Base-by-base conservation (phyloP, 2,329 filamentous ascomycete species). In the Fusarium sp. region DNA sequence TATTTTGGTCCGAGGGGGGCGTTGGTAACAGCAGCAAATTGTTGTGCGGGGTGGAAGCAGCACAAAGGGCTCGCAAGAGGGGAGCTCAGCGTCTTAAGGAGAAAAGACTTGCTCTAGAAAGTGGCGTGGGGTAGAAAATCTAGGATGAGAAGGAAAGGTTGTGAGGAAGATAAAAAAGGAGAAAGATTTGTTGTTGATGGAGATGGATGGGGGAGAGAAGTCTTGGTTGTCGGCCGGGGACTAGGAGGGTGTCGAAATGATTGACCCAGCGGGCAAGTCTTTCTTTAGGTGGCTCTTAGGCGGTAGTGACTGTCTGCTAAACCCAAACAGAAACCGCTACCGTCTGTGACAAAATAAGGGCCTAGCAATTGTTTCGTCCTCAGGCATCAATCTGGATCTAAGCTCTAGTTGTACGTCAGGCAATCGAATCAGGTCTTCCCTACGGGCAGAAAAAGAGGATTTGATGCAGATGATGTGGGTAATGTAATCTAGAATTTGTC, bases 31-130 rank as follows among this genome's bases (percentile, higher is more conserved):
- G 57, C 59, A 73, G 66, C 54, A 73, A 74, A 70, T 66, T 71
- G 67, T 59, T 75, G 72, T 74, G 75, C 71, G 74, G 74, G 72
- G 76, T 67, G 62, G 16, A 59, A 70, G 62, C 56, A 61, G 62
- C 63, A 73, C 58, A 57, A 64, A 65, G 49, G 40, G 52, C 62
- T 65, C 44, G 70, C 56, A 69, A 53, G 68, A 41, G 44, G 45
- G 50, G 53, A 63, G 65, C 61, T 63, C 62, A 65, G 66, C 49
- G 67, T 68, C 61, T 30, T 54, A 51, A 44, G 37, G n/a, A 36
- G 47, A 44, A 36, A 49, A 47, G 53, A 36, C 62, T 54, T 42
- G 46, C 53, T 59, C 65, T 64, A 23, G 6, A 51, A 50, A 33
- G 57, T 41, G 47, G 23, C 34, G 47, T 33, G 44, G 41, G 42